Evolutionary conservation across 2,329 filamentous ascomycete species (phyloP).

Genomic region (Ceratocystis cacaofunesta): DNA sequence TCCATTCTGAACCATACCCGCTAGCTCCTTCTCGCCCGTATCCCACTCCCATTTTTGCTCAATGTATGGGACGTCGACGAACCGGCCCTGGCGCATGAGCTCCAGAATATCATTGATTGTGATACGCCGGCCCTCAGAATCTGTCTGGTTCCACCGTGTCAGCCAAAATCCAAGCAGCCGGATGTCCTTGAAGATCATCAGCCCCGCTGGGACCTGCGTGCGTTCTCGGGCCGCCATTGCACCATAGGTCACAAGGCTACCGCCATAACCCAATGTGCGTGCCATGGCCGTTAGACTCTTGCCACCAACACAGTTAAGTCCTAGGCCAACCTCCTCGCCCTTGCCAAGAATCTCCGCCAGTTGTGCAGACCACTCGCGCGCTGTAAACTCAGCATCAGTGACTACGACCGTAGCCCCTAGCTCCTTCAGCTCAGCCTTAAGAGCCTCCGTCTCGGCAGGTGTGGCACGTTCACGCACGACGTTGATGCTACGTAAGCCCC

Average conservation of each 20-base stretch:
- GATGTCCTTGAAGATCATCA: slow-evolving; percentile 88
- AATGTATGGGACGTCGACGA: slow-evolving; percentile 71
- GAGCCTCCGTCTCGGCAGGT: slow-evolving; percentile 45
- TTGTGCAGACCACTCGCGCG: slow-evolving; percentile 41
- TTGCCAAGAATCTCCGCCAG: slow-evolving; percentile 55
- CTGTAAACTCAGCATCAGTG: slow-evolving; percentile 39
- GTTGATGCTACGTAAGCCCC: slow-evolving; percentile 86
- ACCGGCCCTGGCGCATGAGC: slow-evolving; percentile 58
- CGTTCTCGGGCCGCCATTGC: slow-evolving; percentile 78
- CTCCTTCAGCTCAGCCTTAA: slow-evolving; percentile 36
- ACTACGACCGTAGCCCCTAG: slow-evolving; percentile 45
- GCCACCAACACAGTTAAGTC: slow-evolving; percentile 86
- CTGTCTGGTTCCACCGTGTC: slow-evolving; percentile 66
- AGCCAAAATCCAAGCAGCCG: slow-evolving; percentile 91
- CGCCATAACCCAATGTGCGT: slow-evolving; percentile 52
- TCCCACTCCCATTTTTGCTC: slow-evolving; percentile 72
- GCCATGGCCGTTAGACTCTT: slow-evolving; percentile 67
- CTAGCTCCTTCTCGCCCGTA: slow-evolving; percentile 54
- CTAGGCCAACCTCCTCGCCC: slow-evolving; percentile 58
- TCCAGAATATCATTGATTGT: slow-evolving; percentile 77
- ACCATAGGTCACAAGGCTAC: slow-evolving; percentile 80
- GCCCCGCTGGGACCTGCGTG: slow-evolving; percentile 60
- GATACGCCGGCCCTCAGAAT: slow-evolving; percentile 57
- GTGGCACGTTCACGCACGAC: slow-evolving; percentile 61
- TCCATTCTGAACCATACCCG: slow-evolving; percentile 65